Base-by-base conservation (phyloP, 2,329 filamentous ascomycete species). In the Emergomyces orientalis region DNA sequence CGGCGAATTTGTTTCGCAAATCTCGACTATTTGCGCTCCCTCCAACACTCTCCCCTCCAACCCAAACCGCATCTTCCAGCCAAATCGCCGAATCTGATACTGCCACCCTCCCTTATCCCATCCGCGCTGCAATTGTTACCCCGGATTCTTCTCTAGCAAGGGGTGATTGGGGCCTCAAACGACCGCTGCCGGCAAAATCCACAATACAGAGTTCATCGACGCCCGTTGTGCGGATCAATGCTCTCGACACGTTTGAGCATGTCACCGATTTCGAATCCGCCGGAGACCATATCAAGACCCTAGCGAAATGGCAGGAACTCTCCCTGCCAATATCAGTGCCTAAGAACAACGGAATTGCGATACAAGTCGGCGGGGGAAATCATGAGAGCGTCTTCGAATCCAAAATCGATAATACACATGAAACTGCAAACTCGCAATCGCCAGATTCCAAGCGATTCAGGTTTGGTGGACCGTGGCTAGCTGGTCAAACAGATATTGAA, bases 141-240 rank as follows among this genome's bases (percentile, higher is more conserved):
- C 88, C 91, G 6, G 78, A 82, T 54, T 82, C 86, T 22, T 92
- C 91, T 8, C 82, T 90, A 30, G 79, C 81, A 49, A 85, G 85
- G 71, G 93, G 93, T 43, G 93, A 97, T 72, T 97, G 93, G 92
- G 93, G 93, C 17, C 79, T 97, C 69, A 97, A 97, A 79, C 82
- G 93, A 62, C 82, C 91, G 0, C 80, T 97, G 6, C 93, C 93
- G 1, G 77, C 88, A 9, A 88, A 88, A 73, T 86, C 88, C 2
- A 92, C 90, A 5, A 84, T 86, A 25, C 84, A 85, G 61, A 86
- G 86, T 7, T 85, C 87, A 7, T 79, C 76, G 54, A 87, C 86
- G n/a, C 89, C 91, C 11, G 80, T 89, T 59, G 83, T 96, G 61
- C 85, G 90, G 67, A 78, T 97, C 68, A 86, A 86, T 70, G 83